Base-by-base conservation (phyloP, 2,329 filamentous ascomycete genomes). In the Diplocarpon mali region DNA sequence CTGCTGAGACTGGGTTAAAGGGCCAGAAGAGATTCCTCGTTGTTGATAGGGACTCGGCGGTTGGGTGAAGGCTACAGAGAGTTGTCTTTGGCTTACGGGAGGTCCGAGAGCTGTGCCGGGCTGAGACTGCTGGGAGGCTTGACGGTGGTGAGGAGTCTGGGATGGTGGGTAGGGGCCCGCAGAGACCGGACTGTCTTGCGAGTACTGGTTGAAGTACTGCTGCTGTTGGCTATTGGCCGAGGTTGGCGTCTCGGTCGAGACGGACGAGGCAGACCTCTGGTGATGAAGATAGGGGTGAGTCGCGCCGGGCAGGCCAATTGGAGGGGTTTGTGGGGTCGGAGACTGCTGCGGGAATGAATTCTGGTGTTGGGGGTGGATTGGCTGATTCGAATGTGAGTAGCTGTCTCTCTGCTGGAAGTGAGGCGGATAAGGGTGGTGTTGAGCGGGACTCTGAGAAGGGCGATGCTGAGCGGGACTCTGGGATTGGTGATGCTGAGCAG, bases 41-140 rank as follows among this genome's bases (percentile, higher is more conserved):
- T 76, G 73, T 57, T 76, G 73, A 58, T 76, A 78, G n/a, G 76
- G 75, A 56, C 76, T 80, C 13, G 71, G 63, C 32, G 75, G 74
- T 51, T 73, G 75, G 48, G 64, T 62, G 62, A 69, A 71, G 51
- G 56, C 57, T 38, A 62, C 61, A 35, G 69, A 64, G 42, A 70
- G 62, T 53, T 70, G 69, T 50, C 69, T 64, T 52, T 67, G 67
- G 16, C 63, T 59, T 16, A 71, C 55, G 45, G 73, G 72, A 36
- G 68, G 70, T 6, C 71, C 73, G 35, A 72, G 63, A 39, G 75
- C 74, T 12, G 75, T 61, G 35, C 52, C 57, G 30, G 56, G 57
- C 31, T 60, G 59, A 34, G 60, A 59, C 38, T 51, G 56, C 30
- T 55, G 54, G 36, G 54, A 54, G 38, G 49, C 55, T 44, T 56